These are phyloP conservation scores for Apiospora kogelbergensis DNA, from an alignment of 2,329 filamentous ascomycete species.

Conservation along the genomic window DNA sequence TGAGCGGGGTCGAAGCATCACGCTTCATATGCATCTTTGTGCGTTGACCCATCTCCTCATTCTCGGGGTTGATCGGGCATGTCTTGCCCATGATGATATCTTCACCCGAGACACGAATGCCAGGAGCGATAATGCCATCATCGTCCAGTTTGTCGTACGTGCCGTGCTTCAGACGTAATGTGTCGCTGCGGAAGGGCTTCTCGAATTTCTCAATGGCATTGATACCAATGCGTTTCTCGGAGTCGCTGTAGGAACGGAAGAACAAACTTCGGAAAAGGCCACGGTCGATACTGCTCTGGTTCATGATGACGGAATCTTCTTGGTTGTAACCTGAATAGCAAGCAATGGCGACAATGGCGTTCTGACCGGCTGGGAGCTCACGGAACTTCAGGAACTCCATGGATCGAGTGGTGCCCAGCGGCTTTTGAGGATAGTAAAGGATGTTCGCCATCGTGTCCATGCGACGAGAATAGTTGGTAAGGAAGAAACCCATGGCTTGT, in stretches of 20 bases:
- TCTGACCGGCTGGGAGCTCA: conserved; percentile 94
- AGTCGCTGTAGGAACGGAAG: conserved; percentile 96
- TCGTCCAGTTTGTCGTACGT: conserved; percentile 98
- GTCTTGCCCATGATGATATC: conserved; percentile 99
- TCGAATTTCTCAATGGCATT: conserved; percentile 93
- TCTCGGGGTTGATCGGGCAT: conserved; percentile 87
- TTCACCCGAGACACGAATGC: conserved; percentile 91
- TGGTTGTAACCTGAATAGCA: conserved; percentile 99
- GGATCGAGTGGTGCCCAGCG: conserved; percentile 89
- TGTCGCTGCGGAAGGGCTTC: conserved; percentile 87
- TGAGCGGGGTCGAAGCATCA: conserved; percentile 90
- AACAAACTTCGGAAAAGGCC: conserved; percentile 97
- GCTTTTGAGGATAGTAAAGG: conserved; percentile 98
- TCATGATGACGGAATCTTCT: conserved; percentile 99
- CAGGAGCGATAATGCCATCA: conserved; percentile 91
- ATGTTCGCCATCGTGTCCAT: conserved; percentile 99
- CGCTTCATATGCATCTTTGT: conserved; percentile 89
- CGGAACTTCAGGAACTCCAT: conserved; percentile 99
- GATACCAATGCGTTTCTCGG: conserved; percentile 94
- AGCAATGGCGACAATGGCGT: conserved; percentile 96
- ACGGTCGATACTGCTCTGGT: conserved; percentile 97
- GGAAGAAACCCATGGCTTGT: conserved; percentile 98
- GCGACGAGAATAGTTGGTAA: conserved; percentile 93
- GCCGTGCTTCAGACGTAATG: conserved; percentile 87
- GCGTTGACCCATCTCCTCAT: conserved; percentile 89